Conservation (phyloP, 768 basidiomycete species). For the Rhizopogon roseolus region DNA sequence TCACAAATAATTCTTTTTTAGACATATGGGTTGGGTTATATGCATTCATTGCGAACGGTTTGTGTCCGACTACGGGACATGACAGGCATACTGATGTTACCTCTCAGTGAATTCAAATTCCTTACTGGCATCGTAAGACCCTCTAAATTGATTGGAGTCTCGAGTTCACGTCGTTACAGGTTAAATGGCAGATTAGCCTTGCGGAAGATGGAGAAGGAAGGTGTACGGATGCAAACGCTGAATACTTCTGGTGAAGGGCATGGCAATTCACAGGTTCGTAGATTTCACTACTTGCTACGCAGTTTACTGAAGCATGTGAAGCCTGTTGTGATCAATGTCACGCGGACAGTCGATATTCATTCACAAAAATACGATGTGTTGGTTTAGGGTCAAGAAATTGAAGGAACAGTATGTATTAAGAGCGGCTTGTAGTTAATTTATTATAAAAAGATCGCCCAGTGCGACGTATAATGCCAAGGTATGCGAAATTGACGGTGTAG, state of each 20-base stretch:
- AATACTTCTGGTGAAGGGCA: neutral
- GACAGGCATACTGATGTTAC: neutral
- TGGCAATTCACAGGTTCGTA: neutral
- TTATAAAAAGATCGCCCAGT: too few relatives aligned
- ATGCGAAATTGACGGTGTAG: too few relatives aligned
- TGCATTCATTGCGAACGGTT: neutral
- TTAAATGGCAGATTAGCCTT: neutral
- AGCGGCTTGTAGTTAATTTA: too few relatives aligned
- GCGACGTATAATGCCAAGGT: too few relatives aligned
- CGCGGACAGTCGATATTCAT: neutral
- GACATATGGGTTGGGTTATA: constrained; percentile 3
- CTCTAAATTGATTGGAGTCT: too few relatives aligned
- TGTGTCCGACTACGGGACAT: neutral
- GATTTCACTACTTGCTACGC: too few relatives aligned
- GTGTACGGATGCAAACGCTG: neutral
- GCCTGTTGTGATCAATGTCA: neutral
- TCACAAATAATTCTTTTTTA: neutral
- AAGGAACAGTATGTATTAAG: too few relatives aligned
- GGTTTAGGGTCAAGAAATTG: neutral
- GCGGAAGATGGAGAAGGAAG: too few relatives aligned
- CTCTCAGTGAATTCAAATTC: neutral
- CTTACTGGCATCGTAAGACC: neutral
- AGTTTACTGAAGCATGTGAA: neutral
- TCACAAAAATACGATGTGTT: neutral
- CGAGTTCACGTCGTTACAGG: neutral